Evolutionary conservation across 1,284 basidiomycete genomes (phyloP).

Genomic region (Moesziomyces sp.): DNA sequence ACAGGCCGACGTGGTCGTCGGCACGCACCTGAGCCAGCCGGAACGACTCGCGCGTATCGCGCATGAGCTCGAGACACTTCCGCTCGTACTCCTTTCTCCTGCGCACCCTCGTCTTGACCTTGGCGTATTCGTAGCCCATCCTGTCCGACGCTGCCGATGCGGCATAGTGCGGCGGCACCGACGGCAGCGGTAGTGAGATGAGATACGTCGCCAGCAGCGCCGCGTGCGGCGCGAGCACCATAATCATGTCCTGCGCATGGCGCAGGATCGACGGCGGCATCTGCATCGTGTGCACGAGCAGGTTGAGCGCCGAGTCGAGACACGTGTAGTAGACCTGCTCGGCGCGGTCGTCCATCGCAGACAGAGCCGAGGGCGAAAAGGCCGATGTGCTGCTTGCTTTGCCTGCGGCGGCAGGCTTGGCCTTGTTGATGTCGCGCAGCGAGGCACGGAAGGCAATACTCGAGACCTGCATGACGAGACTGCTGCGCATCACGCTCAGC

Average conservation of each 20-base stretch:
- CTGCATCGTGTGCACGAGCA: constrained; percentile 37
- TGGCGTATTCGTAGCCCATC: constrained; percentile 30
- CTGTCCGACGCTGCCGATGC: constrained; percentile 16
- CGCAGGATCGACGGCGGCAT: constrained; percentile 34
- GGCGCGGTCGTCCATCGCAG: constrained; percentile 41
- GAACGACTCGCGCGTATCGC: constrained; percentile 41
- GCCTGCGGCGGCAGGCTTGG: constrained; percentile 15
- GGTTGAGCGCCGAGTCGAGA: constrained; percentile 44
- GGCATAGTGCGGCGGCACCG: constrained; percentile 20
- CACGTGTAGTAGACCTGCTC: constrained; percentile 50
- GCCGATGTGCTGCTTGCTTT: constrained; percentile 15
- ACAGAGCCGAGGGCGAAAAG: constrained; percentile 29
- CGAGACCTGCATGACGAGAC: constrained; percentile 50
- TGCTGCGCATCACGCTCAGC: constrained; percentile 42
- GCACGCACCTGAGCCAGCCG: constrained; percentile 20
- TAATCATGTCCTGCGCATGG: constrained; percentile 52
- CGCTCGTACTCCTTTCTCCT: constrained; percentile 51
- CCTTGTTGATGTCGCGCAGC: constrained; percentile 47
- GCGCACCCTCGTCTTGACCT: constrained; percentile 35
- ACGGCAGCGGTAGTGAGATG: constrained; percentile 34
- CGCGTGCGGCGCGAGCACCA: constrained; percentile 51
- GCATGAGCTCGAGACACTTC: constrained; percentile 42
- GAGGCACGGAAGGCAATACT: constrained; percentile 45
- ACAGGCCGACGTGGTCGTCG: constrained; percentile 45
- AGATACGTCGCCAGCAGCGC: constrained; percentile 50